Evolutionary conservation across 345 rosid genomes (phyloP).

Genomic region (Populus davidiana): DNA sequence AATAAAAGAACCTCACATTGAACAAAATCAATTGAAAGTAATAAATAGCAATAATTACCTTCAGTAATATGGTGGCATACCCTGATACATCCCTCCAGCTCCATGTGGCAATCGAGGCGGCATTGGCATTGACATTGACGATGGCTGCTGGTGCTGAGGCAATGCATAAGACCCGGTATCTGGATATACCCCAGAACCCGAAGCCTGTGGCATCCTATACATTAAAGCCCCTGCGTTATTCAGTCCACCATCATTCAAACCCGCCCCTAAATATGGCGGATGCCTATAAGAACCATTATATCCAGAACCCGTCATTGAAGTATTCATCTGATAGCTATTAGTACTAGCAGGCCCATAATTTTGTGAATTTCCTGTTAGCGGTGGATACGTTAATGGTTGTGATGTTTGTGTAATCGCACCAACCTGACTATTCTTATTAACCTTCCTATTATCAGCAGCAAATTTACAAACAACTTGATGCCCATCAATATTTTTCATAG

Average conservation of each 20-base stretch:
- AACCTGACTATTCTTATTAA: conserved; percentile 10
- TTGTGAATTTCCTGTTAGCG: background rate
- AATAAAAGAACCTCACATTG: background rate
- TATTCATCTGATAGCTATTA: conserved; percentile 17
- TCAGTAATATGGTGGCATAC: conserved; percentile 32
- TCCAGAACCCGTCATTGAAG: conserved; percentile 20
- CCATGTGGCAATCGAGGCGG: conserved; percentile 35
- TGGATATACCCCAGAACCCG: conserved; percentile 23
- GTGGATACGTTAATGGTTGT: background rate
- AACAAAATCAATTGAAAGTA: background rate
- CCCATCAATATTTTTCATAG: conserved; percentile 40
- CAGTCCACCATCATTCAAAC: conserved; percentile 21
- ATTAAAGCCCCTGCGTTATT: conserved; percentile 20
- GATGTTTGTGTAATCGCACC: background rate
- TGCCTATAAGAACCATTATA: conserved; percentile 19
- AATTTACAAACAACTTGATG: conserved; percentile 36
- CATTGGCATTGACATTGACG: background rate
- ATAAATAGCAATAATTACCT: conserved; percentile 9
- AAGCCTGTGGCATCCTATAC: conserved; percentile 24
- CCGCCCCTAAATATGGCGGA: conserved; percentile 21
- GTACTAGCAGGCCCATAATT: background rate
- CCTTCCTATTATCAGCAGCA: conserved; percentile 30
- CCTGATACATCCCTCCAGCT: conserved; percentile 31
- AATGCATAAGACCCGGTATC: conserved; percentile 27
- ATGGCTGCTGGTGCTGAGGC: conserved; percentile 28